These are phyloP conservation scores for Cryptococcus sp. DNA, from an alignment of 1,284 basidiomycete genomes.

Conservation along the genomic window DNA sequence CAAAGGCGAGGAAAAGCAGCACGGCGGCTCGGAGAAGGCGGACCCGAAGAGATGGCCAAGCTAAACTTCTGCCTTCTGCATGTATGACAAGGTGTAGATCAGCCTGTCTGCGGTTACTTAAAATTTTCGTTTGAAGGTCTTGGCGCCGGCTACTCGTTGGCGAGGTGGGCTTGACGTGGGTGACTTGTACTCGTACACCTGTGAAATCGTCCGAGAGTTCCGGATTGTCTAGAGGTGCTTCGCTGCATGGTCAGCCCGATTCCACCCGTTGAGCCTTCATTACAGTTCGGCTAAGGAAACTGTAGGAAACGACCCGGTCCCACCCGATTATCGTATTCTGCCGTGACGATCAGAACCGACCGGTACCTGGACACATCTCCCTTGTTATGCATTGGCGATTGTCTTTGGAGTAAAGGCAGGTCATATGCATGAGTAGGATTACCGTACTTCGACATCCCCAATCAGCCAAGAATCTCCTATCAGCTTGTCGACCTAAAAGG, in stretches of 20 bases:
- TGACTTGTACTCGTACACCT: conserved; percentile 12
- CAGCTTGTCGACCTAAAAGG: background rate
- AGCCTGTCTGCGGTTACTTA: conserved; percentile 16
- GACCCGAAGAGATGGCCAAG: too few relatives aligned
- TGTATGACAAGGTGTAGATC: conserved; percentile 9
- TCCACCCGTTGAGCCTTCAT: too few relatives aligned
- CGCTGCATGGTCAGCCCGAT: too few relatives aligned
- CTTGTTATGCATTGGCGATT: conserved; percentile 14
- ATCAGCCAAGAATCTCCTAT: conserved; percentile 10
- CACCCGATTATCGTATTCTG: conserved; percentile 15
- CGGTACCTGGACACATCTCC: conserved; percentile 6
- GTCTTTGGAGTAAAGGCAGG: conserved; percentile 4
- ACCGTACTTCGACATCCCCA: conserved; percentile 15
- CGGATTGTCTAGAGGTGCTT: too few relatives aligned
- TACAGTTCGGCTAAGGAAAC: background rate
- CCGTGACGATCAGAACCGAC: conserved; percentile 14
- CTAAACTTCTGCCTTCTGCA: background rate
- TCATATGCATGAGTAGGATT: conserved; percentile 8
- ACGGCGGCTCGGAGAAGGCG: too few relatives aligned
- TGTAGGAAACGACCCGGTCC: conserved; percentile 17
- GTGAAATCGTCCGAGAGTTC: too few relatives aligned
- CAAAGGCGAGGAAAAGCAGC: too few relatives aligned
- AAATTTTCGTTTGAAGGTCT: conserved; percentile 10
- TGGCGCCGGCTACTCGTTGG: conserved; percentile 4
- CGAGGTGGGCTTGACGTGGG: too few relatives aligned